Percentiles rank a stretch among this genome's conserved stretches.
Conservation (phyloP, 306 rosid species). For the Hylodesmum podocarpum region DNA sequence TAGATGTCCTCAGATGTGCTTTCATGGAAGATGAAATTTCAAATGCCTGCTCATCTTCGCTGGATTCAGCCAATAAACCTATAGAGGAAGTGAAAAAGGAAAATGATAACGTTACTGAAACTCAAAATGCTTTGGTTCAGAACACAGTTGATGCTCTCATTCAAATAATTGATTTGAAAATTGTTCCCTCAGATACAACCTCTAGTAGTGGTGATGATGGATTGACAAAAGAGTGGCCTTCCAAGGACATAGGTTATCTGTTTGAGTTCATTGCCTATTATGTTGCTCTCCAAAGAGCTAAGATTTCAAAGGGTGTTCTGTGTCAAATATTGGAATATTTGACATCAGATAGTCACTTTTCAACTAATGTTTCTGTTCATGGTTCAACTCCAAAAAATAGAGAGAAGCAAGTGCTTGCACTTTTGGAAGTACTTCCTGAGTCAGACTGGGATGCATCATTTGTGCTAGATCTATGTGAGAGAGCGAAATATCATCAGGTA, state of each 20-base stretch:
- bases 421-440: conserved; percentile 76
- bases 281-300: conserved; percentile 73
- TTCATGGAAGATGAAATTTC: conserved; percentile 59
- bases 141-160: conserved; percentile 71
- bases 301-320: conserved; percentile 63
- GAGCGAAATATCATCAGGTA: conserved; percentile 80
- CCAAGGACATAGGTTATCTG: conserved; percentile 65
- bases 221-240: conserved; percentile 58
- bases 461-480: conserved; percentile 75
- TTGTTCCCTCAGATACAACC: conserved; percentile 48
- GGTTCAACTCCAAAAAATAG: conserved; percentile 53
- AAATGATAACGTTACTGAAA: conserved; percentile 35
- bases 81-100: conserved; percentile 36
- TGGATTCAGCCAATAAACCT: conserved; percentile 39
- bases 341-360: conserved; percentile 53
- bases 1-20: conserved; percentile 76
- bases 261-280: conserved; percentile 80
- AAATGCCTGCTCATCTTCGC: conserved; percentile 38
- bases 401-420: conserved; percentile 91
- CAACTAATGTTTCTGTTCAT: conserved; percentile 34
- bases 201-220: conserved; percentile 37
- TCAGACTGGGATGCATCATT: conserved; percentile 77
- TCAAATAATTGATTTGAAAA: conserved; percentile 51
- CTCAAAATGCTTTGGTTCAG: conserved; percentile 61
- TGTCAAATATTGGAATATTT: conserved; percentile 75